These are phyloP conservation scores for Coemansia javaensis DNA, from an alignment of 192 early-diverging fungal genomes.

Conservation along the genomic window DNA sequence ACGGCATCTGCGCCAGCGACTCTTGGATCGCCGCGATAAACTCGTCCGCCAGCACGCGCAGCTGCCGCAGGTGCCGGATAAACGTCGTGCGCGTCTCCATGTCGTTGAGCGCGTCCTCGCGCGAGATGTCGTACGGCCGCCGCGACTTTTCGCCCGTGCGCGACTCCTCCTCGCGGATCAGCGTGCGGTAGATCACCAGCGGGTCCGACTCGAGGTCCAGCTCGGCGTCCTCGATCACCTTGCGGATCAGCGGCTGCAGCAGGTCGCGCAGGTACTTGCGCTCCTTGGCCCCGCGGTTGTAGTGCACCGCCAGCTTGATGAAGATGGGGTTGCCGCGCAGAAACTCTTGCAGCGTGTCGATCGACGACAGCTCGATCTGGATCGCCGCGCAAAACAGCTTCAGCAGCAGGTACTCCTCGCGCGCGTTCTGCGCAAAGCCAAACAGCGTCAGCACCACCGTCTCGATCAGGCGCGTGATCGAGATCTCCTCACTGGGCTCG, in stretches of 20 bases:
- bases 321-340: slow-evolving; percentile 93
- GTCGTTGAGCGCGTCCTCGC: slow-evolving; percentile 77
- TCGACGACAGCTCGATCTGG: slow-evolving; percentile 82
- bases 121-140: slow-evolving; percentile 69
- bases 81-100: slow-evolving; percentile 68
- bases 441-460: slow-evolving; percentile 86
- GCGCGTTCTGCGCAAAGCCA: slow-evolving; percentile 93
- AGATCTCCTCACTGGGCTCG: slow-evolving; percentile 29
- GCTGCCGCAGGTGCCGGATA: slow-evolving; percentile 65
- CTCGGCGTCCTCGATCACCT: slow-evolving; percentile 67
- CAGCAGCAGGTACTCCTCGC: slow-evolving; percentile 94
- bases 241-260: slow-evolving; percentile 74
- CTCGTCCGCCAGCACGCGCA: slow-evolving; percentile 74
- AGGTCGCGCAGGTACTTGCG: slow-evolving; percentile 83
- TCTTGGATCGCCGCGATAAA: slow-evolving; percentile 78
- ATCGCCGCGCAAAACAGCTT: slow-evolving; percentile 90
- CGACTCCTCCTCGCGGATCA: slow-evolving; percentile 88
- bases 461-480: slow-evolving; percentile 74
- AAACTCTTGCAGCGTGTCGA: slow-evolving; percentile 82
- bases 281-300: slow-evolving; percentile 94
- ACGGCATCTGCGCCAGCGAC: slow-evolving; percentile 86
- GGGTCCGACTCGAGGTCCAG: slow-evolving; percentile 93
- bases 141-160: slow-evolving; percentile 76
- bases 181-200: slow-evolving; percentile 76
- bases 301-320: slow-evolving; percentile 94